Conservation (phyloP, 1,139 yeast species). For the Zygoascus hellenicus region DNA sequence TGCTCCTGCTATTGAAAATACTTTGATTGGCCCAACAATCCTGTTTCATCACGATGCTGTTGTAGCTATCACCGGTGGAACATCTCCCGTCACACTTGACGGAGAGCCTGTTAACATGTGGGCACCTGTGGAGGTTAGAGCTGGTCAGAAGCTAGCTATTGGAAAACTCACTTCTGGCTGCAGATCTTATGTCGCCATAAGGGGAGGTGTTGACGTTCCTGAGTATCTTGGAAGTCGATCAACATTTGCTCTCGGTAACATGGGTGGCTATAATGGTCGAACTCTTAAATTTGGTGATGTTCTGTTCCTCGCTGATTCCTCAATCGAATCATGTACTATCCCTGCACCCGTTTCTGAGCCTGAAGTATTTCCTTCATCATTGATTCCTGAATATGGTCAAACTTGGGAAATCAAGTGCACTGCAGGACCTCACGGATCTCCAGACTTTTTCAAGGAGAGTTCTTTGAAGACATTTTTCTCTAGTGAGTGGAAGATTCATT, state of each 20-base stretch:
- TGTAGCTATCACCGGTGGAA: slow-evolving; percentile 84
- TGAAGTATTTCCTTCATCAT: slow-evolving; percentile 45
- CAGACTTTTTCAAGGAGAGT: slow-evolving; percentile 83
- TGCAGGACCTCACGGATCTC: slow-evolving; percentile 96
- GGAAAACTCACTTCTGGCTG: slow-evolving; percentile 82
- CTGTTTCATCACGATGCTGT: slow-evolving; percentile 75
- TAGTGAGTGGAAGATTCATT: slow-evolving; percentile 88
- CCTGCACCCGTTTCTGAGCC: slow-evolving; percentile 71
- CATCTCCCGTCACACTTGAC: slow-evolving; percentile 59
- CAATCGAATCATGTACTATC: slow-evolving; percentile 57
- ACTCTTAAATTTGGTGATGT: slow-evolving; percentile 90
- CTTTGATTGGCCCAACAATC: slow-evolving; percentile 80
- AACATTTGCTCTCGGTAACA: slow-evolving; percentile 87
- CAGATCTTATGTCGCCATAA: slow-evolving; percentile 80
- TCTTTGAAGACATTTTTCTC: slow-evolving; percentile 68
- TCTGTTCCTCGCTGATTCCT: slow-evolving; percentile 75
- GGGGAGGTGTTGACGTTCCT: slow-evolving; percentile 92
- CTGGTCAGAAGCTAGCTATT: slow-evolving; percentile 72
- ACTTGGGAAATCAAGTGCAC: slow-evolving; percentile 89
- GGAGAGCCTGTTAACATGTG: slow-evolving; percentile 54
- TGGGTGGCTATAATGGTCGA: slow-evolving; percentile 95
- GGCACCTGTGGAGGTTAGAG: slow-evolving; percentile 60
- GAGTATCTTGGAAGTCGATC: slow-evolving; percentile 95
- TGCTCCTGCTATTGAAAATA: slow-evolving; percentile 88
- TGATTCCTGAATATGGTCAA: slow-evolving; percentile 56